These are phyloP conservation scores for Chamaenerion angustifolium DNA, from an alignment of 345 rosid species.

Conservation along the genomic window DNA sequence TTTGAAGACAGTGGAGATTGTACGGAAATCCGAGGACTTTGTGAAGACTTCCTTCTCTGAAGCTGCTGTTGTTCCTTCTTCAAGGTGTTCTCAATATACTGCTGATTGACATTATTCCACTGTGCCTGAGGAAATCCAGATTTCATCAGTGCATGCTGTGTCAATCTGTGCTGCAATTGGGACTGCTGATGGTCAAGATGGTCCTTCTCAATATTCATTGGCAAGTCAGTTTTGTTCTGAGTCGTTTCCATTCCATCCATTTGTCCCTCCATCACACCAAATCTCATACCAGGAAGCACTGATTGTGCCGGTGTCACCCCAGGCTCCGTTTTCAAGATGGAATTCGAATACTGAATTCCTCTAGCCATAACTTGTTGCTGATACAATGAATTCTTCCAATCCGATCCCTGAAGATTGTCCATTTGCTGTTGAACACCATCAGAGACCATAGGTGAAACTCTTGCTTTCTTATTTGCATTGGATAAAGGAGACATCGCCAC, in stretches of 20 bases:
- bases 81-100: constrained; percentile 43
- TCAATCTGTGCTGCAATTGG: constrained; percentile 47
- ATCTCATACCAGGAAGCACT: constrained; percentile 49
- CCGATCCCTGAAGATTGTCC: constrained; percentile 51
- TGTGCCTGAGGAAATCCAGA: constrained; percentile 43
- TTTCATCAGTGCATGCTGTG: constrained; percentile 41
- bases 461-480: constrained; percentile 45
- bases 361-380: constrained; percentile 47
- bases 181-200: constrained; percentile 44
- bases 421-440: constrained; percentile 54
- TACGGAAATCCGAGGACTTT: constrained; percentile 76
- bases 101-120: constrained; percentile 68
- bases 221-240: constrained; percentile 37
- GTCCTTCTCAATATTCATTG: constrained; percentile 39
- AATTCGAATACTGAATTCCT: constrained; percentile 45
- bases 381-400: constrained; percentile 49
- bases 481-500: constrained; percentile 52
- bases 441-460: constrained; percentile 32
- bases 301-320: constrained; percentile 40
- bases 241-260: constrained; percentile 40
- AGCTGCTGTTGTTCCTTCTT: constrained; percentile 62
- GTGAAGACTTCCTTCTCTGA: constrained; percentile 60
- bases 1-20: constrained; percentile 91
- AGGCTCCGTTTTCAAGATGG: constrained; percentile 48
- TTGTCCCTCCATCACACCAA: constrained; percentile 60